Conservation (phyloP, 208 protist genomes). For the Acanthamoeba culbertsoni region DNA sequence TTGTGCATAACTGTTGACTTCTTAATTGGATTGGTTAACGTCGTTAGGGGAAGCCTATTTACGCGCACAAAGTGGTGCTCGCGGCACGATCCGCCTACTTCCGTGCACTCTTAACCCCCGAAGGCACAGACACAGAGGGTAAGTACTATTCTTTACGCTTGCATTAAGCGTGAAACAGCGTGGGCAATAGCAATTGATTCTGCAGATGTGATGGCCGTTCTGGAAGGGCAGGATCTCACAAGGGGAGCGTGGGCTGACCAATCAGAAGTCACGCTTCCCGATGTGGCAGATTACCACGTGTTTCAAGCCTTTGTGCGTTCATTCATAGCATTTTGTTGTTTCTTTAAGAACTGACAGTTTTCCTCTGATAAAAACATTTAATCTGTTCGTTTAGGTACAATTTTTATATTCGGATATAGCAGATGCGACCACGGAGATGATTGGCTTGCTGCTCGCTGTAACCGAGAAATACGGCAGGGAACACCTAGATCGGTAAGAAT, state of each 20-base stretch:
- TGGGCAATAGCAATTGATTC: not conserved
- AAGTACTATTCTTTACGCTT: not conserved
- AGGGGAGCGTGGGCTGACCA: not conserved
- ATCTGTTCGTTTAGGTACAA: not conserved
- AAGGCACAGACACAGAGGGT: not conserved
- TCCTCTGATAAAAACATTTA: too few relatives aligned
- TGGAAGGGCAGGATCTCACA: not conserved
- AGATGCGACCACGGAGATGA: slow-evolving; percentile 55
- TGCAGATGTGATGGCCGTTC: not conserved
- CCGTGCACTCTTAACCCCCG: not conserved
- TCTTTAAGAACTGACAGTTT: too few relatives aligned
- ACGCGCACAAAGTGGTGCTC: slow-evolving; percentile 43
- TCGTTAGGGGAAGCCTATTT: slow-evolving; percentile 39
- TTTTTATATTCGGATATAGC: slow-evolving; percentile 55
- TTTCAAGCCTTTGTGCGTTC: slow-evolving; percentile 29
- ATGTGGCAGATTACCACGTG: not conserved
- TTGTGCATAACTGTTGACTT: not conserved
- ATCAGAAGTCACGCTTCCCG: not conserved
- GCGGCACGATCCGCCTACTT: not conserved
- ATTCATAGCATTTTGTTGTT: too few relatives aligned
- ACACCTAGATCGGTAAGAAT: not conserved
- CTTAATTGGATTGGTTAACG: not conserved
- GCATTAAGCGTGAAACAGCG: not conserved
- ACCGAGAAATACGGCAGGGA: slow-evolving; percentile 16
- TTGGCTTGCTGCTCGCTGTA: slow-evolving; percentile 1